These are phyloP conservation scores for Coemansia interrupta DNA, from an alignment of 192 early-diverging fungal species.

Conservation along the genomic window DNA sequence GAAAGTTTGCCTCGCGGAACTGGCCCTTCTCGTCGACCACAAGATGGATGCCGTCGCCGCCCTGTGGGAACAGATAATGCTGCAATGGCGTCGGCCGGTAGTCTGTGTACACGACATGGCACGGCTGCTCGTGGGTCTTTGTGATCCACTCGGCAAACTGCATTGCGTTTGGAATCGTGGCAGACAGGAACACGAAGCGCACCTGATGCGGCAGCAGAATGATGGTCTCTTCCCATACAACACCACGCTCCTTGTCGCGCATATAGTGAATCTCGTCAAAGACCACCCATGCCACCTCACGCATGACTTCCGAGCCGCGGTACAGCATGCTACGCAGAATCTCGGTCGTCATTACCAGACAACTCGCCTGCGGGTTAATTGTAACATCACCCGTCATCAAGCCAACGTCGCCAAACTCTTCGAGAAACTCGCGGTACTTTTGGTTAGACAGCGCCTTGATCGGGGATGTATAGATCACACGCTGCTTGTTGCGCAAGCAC, in stretches of 20 bases:
- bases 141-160: conserved; percentile 99
- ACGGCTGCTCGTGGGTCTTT: conserved; percentile 92
- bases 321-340: conserved; percentile 97
- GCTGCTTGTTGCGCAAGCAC: conserved; percentile 79
- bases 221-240: conserved; percentile 99
- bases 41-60: conserved; percentile 90
- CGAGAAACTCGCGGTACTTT: conserved; percentile 93
- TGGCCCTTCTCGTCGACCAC: conserved; percentile 93
- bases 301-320: conserved; percentile 90
- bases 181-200: conserved; percentile 91
- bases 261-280: conserved; percentile 99
- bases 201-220: conserved; percentile 92
- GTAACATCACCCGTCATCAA: conserved; percentile 99
- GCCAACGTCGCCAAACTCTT: conserved; percentile 96
- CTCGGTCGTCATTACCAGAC: conserved; percentile 98
- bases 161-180: conserved; percentile 98
- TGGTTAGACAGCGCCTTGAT: conserved; percentile 99
- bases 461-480: conserved; percentile 94
- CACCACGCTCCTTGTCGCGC: conserved; percentile 94
- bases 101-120: conserved; percentile 97
- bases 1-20: conserved; percentile 96
- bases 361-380: conserved; percentile 88
- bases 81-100: conserved; percentile 95
- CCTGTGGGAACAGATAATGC: conserved; percentile 91
- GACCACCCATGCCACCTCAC: conserved; percentile 96